Percentiles rank a stretch among this genome's conserved stretches.
Evolutionary conservation across 306 rosid species (phyloP).

Genomic region (Malus orientalis): DNA sequence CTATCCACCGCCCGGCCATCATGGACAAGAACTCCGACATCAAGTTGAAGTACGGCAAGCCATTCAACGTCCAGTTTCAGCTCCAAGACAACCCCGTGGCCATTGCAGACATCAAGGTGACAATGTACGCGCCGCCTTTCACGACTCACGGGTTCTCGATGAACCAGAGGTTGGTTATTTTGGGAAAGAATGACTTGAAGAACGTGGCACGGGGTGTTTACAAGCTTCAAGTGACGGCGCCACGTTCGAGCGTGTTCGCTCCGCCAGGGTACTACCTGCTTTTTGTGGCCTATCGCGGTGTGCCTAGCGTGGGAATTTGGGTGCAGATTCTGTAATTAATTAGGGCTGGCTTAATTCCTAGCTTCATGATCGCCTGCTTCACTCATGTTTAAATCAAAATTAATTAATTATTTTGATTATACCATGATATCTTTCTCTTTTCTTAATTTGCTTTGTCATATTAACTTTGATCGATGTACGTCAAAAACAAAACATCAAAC

Average conservation of each 20-base stretch:
- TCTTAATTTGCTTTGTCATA: neutral
- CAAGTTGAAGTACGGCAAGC: conserved; percentile 8
- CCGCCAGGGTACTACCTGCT: conserved; percentile 77
- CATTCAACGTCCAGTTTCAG: conserved; percentile 16
- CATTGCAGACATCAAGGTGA: conserved; percentile 31
- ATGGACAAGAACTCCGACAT: neutral
- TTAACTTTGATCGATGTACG: too few species aligned
- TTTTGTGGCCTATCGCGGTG: conserved; percentile 62
- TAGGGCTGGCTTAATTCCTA: neutral
- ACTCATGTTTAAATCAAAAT: too few species aligned
- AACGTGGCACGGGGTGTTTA: neutral
- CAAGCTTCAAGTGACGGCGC: conserved; percentile 23
- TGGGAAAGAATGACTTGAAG: neutral
- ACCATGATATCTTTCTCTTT: neutral
- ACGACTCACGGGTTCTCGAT: conserved; percentile 82
- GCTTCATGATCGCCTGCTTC: neutral
- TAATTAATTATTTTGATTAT: neutral
- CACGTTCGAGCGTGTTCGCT: conserved; percentile 32
- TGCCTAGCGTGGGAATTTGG: conserved; percentile 69
- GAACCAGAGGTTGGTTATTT: conserved; percentile 59
- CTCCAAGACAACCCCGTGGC: neutral
- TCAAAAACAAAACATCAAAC: neutral
- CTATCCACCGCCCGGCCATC: conserved; percentile 27
- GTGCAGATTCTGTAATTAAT: conserved; percentile 23
- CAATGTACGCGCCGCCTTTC: conserved; percentile 71